phyloP scores from a whole-genome alignment of 2,329 filamentous ascomycete species.

The Exophiala sideris region DNA sequence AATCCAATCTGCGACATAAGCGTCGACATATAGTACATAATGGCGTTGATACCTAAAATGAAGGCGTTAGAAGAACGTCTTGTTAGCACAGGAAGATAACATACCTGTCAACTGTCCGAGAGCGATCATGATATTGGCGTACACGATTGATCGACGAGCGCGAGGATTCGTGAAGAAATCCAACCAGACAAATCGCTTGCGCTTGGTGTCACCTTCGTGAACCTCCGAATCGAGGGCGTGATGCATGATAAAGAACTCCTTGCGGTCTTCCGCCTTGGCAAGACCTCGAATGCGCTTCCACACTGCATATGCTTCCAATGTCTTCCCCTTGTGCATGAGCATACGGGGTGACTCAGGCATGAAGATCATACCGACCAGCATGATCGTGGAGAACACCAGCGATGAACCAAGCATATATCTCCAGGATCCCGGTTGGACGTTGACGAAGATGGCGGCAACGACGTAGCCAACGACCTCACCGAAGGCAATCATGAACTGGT shows the following conservation, averaged over 20 bases:
- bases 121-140: conserved; percentile 68
- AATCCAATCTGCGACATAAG: conserved; percentile 69
- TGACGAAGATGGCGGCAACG: conserved; percentile 68
- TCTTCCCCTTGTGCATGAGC: conserved; percentile 64
- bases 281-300: conserved; percentile 70
- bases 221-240: conserved; percentile 59
- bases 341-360: conserved; percentile 67
- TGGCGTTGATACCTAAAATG: conserved; percentile 47
- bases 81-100: neutral
- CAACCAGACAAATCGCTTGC: conserved; percentile 61
- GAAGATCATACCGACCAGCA: conserved; percentile 64
- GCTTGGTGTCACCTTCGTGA: conserved; percentile 50
- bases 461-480: conserved; percentile 72
- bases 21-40: conserved; percentile 69
- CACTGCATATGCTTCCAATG: conserved; percentile 61
- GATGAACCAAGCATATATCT: conserved; percentile 71
- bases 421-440: conserved; percentile 64
- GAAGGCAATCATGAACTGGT: conserved; percentile 73
- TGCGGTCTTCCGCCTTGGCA: conserved; percentile 54
- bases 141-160: conserved; percentile 62
- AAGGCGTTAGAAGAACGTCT: neutral
- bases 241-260: conserved; percentile 72
- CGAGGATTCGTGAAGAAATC: conserved; percentile 70
- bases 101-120: conserved; percentile 69
- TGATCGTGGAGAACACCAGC: conserved; percentile 64